These are phyloP conservation scores for Sutorius eximius DNA, from an alignment of 1,284 basidiomycete genomes.

Conservation along the genomic window DNA sequence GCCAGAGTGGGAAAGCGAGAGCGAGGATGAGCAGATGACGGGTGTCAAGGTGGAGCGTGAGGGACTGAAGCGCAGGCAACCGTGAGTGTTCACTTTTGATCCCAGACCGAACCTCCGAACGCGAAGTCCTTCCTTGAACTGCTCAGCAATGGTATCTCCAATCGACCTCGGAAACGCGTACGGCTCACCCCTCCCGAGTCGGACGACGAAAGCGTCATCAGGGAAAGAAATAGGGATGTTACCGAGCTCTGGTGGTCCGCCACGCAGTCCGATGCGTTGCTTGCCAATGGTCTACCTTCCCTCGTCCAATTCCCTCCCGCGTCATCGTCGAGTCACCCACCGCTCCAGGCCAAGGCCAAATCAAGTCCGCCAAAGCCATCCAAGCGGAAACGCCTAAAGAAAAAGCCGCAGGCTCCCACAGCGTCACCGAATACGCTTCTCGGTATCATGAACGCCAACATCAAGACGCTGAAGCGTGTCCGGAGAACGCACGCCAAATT, in stretches of 20 bases:
- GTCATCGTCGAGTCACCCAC: constrained; percentile 17
- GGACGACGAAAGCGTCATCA: constrained; percentile 26
- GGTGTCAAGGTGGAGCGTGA: constrained; percentile 39
- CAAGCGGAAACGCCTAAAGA: constrained; percentile 38
- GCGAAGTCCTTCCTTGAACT: constrained; percentile 1
- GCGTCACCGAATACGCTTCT: constrained; percentile 51
- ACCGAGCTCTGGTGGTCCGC: constrained; percentile 75
- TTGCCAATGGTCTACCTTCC: constrained; percentile 64
- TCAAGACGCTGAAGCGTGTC: constrained; percentile 67
- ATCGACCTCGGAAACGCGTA: constrained; percentile 46
- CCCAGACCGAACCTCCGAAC: constrained; percentile 6
- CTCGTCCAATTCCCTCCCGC: constrained; percentile 47
- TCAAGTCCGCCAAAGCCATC: constrained; percentile 15
- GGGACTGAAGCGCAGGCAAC: constrained; percentile 61
- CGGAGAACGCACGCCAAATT: constrained; percentile 71
- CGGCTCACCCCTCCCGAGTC: constrained; percentile 37
- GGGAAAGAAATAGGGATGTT: constrained; percentile 38
- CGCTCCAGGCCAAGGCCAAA: constrained; percentile 11
- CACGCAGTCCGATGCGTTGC: constrained; percentile 56
- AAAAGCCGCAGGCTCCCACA: constrained; percentile 34
- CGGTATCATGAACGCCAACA: constrained; percentile 69
- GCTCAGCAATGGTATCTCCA: constrained; percentile 40
- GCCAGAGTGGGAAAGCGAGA: constrained; percentile 43
- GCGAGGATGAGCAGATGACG: constrained; percentile 33
- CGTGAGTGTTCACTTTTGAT: constrained; percentile 41